Base-by-base conservation (phyloP, 352 stramenopile genomes). In the Peronospora farinosa region DNA sequence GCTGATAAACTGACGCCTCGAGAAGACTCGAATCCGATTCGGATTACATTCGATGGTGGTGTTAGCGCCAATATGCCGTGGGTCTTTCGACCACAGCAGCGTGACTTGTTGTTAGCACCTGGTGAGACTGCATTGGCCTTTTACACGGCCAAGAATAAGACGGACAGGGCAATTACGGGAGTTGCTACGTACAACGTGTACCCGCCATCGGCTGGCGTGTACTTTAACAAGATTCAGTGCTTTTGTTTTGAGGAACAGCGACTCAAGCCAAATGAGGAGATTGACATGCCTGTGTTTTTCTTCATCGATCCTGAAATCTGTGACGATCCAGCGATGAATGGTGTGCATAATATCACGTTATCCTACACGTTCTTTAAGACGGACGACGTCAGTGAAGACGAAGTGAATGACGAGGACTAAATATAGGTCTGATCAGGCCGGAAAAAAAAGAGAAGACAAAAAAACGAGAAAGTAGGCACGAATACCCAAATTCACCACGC, bases 181-280 rank as follows among this genome's bases (percentile, higher is more conserved):
- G 96, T 99, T 21, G 95, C 95, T n/a, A 99, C 96, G 21, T 99
- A 99, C 80, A 99, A 99, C 70, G 96, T 99, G 44, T 96, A 98
- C 61, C 97, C 97, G 30, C 93, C 95, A 21, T 96, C 98, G 49
- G 79, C 86, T 6, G 74, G 97, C 23, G 79, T 99, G 31, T 98
- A 99, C 70, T 99, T 99, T 69, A 98, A 99, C 80, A 99, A 99
- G 73, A 99, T 99, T 64, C 96, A 99, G 76, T 99, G 97, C 69
- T 99, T 99, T 72, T 99, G 97, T 69, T 99, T 99, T 62, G 97
- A 99, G 67, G 96, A 99, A 73, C 97, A 99, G 69, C 80, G 96
- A 13, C 73, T 99, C 5, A 88, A 97, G 47, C 81, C 93, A 5
- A 85, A 96, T 19, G 97, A 99, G 63, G 97, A 98, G 65, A 97